Percentiles rank a stretch among this genome's conserved stretches.
These are phyloP conservation scores for Entrophospora sp. DNA, from an alignment of 192 early-diverging fungal species.

Conservation along the genomic window DNA sequence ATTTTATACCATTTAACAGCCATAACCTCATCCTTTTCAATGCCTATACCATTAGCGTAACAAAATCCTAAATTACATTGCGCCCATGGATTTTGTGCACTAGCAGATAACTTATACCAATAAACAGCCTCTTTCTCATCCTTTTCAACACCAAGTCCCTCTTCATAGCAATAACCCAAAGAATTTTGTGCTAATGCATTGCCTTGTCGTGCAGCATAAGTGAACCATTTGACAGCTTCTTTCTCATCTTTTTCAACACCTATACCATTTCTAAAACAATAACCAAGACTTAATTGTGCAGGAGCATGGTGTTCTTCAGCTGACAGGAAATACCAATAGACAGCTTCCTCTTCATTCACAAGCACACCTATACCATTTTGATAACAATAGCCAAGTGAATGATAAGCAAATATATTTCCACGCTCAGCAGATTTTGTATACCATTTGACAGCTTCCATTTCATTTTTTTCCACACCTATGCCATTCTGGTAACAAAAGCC, in stretches of 20 bases:
- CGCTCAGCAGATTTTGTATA: constrained; percentile 46
- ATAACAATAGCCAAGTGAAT: constrained; percentile 52
- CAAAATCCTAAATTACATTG: constrained; percentile 69
- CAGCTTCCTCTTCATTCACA: constrained; percentile 41
- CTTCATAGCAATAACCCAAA: constrained; percentile 66
- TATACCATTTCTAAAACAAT: constrained; percentile 55
- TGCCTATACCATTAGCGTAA: constrained; percentile 61
- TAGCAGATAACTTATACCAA: constrained; percentile 50
- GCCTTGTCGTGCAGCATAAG: constrained; percentile 45
- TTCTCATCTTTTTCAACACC: constrained; percentile 52
- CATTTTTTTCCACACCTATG: constrained; percentile 57
- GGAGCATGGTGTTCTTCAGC: constrained; percentile 55
- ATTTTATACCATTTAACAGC: constrained; percentile 63
- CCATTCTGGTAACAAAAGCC: constrained; percentile 86
- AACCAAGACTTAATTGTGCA: constrained; percentile 52
- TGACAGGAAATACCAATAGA: constrained; percentile 51
- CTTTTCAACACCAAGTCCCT: constrained; percentile 53
- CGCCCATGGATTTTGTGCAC: constrained; percentile 64
- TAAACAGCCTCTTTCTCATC: constrained; percentile 43
- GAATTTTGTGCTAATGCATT: constrained; percentile 69
- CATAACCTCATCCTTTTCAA: constrained; percentile 42
- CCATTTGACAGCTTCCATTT: constrained; percentile 43
- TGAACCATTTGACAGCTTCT: constrained; percentile 60
- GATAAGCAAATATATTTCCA: constrained; percentile 51
- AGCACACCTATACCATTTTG: constrained; percentile 54